Conservation (phyloP, 768 basidiomycete species). For the Fomitopsis pulvina region DNA sequence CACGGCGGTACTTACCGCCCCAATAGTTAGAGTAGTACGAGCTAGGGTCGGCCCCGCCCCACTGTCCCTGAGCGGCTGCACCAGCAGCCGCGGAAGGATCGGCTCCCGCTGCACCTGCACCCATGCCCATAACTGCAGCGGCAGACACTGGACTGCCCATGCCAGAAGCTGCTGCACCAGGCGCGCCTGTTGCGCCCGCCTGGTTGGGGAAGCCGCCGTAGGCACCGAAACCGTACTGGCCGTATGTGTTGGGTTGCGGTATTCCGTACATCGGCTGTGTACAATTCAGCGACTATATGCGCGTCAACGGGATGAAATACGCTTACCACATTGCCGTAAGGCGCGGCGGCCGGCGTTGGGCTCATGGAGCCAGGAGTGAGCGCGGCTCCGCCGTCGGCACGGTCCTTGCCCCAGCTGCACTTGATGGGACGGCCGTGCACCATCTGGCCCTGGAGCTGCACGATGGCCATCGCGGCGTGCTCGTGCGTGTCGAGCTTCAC, state of each 20-base stretch:
- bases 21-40: conserved; percentile 79
- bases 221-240: conserved; percentile 70
- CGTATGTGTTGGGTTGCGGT: conserved; percentile 76
- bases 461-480: conserved; percentile 96
- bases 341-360: conserved; percentile 50
- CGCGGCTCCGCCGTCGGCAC: conserved; percentile 62
- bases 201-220: conserved; percentile 64
- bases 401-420: conserved; percentile 98
- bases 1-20: conserved; percentile 52
- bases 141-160: conserved; percentile 53
- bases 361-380: conserved; percentile 45
- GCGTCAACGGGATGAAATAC: not conserved
- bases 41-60: conserved; percentile 68
- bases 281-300: conserved; percentile 4
- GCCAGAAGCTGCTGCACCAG: conserved; percentile 33
- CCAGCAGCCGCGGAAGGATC: conserved; percentile 40
- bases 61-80: conserved; percentile 65
- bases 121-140: conserved; percentile 48
- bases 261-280: conserved; percentile 83
- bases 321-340: conserved; percentile 79
- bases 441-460: conserved; percentile 94
- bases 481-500: conserved; percentile 99
- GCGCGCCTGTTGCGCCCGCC: conserved; percentile 41
- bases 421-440: conserved; percentile 97
- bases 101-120: conserved; percentile 42